Evolutionary conservation across 257 asterid genomes (phyloP).

Genomic region (Ligustrum vulgare): DNA sequence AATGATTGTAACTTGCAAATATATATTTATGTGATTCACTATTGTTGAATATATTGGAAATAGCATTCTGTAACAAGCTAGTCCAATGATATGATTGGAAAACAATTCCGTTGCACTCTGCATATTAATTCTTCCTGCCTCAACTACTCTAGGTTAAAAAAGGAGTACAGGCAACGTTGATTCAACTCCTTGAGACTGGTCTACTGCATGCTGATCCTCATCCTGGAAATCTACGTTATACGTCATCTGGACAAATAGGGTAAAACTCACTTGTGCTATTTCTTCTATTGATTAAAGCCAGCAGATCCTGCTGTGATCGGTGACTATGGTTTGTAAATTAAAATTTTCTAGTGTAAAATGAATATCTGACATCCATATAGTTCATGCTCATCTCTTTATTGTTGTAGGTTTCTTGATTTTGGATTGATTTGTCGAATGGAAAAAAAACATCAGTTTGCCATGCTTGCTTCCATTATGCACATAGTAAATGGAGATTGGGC

Average conservation of each 20-base stretch:
- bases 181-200: slow-evolving; percentile 98
- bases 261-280: slow-evolving; percentile 32
- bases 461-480: slow-evolving; percentile 87
- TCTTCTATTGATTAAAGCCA: slow-evolving; percentile 4
- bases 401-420: slow-evolving; percentile 85
- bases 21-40: not conserved
- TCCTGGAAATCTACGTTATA: slow-evolving; percentile 87
- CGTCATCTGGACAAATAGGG: slow-evolving; percentile 82
- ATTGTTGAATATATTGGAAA: slow-evolving; percentile 8
- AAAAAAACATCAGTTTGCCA: slow-evolving; percentile 88
- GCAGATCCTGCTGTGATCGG: slow-evolving; percentile 4
- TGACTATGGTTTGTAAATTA: not conserved
- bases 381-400: slow-evolving; percentile 18
- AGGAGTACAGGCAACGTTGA: slow-evolving; percentile 88
- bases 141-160: slow-evolving; percentile 64
- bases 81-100: slow-evolving; percentile 4
- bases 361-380: slow-evolving; percentile 20
- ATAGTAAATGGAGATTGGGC: slow-evolving; percentile 95
- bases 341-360: slow-evolving; percentile 11
- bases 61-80: slow-evolving; percentile 1
- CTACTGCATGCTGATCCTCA: slow-evolving; percentile 96
- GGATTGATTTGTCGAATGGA: slow-evolving; percentile 98
- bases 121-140: slow-evolving; percentile 22
- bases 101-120: slow-evolving; percentile 14
- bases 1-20: slow-evolving; percentile 6